These are phyloP conservation scores for Colletotrichum tanaceti DNA, from an alignment of 2,329 filamentous ascomycete species.

Conservation along the genomic window DNA sequence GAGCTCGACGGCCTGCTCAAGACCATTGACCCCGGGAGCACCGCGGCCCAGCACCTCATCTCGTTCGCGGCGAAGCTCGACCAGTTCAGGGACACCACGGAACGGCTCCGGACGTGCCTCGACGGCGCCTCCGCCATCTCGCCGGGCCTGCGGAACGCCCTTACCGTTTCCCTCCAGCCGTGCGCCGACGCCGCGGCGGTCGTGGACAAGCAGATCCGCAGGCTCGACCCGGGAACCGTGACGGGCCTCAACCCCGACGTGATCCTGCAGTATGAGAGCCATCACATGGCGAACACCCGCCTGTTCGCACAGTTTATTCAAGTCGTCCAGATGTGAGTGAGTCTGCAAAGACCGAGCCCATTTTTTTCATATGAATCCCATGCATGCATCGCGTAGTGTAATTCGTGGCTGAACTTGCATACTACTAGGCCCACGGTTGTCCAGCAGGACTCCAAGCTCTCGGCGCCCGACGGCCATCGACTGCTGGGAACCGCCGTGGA, in stretches of 20 bases:
- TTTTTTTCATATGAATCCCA: no score
- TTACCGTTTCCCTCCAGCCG: constrained; percentile 45
- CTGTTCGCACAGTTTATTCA: constrained; percentile 41
- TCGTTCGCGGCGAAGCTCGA: constrained; percentile 44
- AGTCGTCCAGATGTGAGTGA: constrained; percentile 34
- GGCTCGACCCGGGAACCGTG: constrained; percentile 46
- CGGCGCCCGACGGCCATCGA: constrained; percentile 26
- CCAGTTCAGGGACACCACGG: constrained; percentile 44
- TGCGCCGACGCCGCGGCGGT: constrained; percentile 48
- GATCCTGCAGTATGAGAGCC: constrained; percentile 44
- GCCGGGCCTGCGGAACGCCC: constrained; percentile 45
- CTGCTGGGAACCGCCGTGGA: constrained; percentile 33
- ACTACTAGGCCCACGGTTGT: constrained; percentile 29
- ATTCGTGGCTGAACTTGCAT: neutral
- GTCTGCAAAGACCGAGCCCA: constrained; percentile 2
- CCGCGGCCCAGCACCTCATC: constrained; percentile 42
- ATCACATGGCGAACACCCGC: constrained; percentile 44
- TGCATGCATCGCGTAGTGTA: neutral
- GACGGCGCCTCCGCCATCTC: constrained; percentile 46
- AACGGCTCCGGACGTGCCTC: constrained; percentile 46
- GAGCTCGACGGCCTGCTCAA: constrained; percentile 48
- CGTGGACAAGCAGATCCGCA: constrained; percentile 51
- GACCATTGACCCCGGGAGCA: constrained; percentile 35
- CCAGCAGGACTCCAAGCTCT: constrained; percentile 30
- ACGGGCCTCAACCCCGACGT: constrained; percentile 44